Base-by-base conservation (phyloP, 352 stramenopile genomes). In the Pythium vanterpoolii region DNA sequence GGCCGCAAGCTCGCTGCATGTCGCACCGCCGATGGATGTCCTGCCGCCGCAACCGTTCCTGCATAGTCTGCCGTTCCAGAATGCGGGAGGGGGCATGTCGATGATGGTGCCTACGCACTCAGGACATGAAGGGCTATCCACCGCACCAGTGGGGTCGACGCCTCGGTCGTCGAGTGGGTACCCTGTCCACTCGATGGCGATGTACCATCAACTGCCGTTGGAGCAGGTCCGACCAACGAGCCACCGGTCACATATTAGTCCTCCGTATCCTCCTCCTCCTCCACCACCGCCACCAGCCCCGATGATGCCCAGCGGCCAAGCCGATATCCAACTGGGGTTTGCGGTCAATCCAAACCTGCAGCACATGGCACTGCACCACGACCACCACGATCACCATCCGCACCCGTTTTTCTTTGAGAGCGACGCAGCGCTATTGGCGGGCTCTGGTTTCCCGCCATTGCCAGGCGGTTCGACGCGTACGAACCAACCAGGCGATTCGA, bases 321-420 rank as follows among this genome's bases (percentile, higher is more conserved):
- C 31, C 9, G 43, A 52, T 61, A 46, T 49, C 23, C 36, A 40
- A 56, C 39, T 28, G 19, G 52, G 18, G 39, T 55, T 21, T 26
- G 62, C 34, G 14, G 46, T 21, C 9, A 66, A 19, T 45, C 69
- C 56, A 1, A 43, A 36, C 21, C 62, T 60, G 18, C 53, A 54
- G 11, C 63, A 65, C 24, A 61, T 60, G 46, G 71, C 66, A 27
- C 77, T 45, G 0, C 66, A 73, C 31, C 77, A 86, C 16, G 42
- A 60, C 0, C 66, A 73, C 31, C 77, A 86, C 16, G 42, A 60
- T n/a, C 30, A 34, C 19, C 42, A 40, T 11, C 14, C 53, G 14
- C 42, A 28, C 14, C 53, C 14, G 1, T 60, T 46, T 13, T 53
- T 60, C 21, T 60, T 60, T 13, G 53, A 60, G 5, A 49, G 14